Evolutionary conservation across 2,329 filamentous ascomycete species (phyloP).

Genomic region (Chrysoporthe cubensis): DNA sequence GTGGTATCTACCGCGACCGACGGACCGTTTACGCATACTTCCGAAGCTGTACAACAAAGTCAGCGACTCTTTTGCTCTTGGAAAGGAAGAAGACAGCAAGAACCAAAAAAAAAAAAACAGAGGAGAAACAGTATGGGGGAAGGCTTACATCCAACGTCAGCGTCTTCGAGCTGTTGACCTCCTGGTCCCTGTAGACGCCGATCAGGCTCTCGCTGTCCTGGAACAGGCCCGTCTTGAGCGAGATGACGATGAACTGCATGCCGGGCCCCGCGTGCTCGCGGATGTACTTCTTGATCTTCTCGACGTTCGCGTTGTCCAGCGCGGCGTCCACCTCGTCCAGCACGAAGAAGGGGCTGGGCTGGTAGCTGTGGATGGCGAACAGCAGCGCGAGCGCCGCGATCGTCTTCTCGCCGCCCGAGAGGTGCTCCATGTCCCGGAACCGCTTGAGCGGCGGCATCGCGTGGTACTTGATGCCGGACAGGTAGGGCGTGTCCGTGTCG

Average conservation of each 20-base stretch:
- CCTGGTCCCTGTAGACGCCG: slow-evolving; percentile 93
- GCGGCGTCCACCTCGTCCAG: slow-evolving; percentile 97
- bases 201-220: slow-evolving; percentile 96
- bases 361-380: slow-evolving; percentile 95
- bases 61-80: background rate
- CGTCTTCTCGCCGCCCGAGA: slow-evolving; percentile 97
- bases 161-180: slow-evolving; percentile 87
- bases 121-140: background rate
- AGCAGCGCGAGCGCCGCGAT: slow-evolving; percentile 96
- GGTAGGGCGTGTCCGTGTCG: slow-evolving; percentile 94
- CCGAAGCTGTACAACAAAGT: slow-evolving; percentile 18
- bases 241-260: slow-evolving; percentile 99
- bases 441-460: slow-evolving; percentile 98
- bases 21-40: slow-evolving; percentile 19
- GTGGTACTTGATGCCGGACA: slow-evolving; percentile 96
- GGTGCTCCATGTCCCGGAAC: slow-evolving; percentile 98
- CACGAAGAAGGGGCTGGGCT: slow-evolving; percentile 95
- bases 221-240: slow-evolving; percentile 92
- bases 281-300: slow-evolving; percentile 96
- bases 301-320: slow-evolving; percentile 96
- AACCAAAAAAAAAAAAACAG: slow-evolving; percentile 16
- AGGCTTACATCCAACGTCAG: slow-evolving; percentile 90
- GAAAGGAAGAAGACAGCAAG: background rate
- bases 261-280: slow-evolving; percentile 91
- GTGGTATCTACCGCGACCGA: background rate